Base-by-base conservation (phyloP, 257 asterid species). In the Ophiorrhiza pumila region DNA sequence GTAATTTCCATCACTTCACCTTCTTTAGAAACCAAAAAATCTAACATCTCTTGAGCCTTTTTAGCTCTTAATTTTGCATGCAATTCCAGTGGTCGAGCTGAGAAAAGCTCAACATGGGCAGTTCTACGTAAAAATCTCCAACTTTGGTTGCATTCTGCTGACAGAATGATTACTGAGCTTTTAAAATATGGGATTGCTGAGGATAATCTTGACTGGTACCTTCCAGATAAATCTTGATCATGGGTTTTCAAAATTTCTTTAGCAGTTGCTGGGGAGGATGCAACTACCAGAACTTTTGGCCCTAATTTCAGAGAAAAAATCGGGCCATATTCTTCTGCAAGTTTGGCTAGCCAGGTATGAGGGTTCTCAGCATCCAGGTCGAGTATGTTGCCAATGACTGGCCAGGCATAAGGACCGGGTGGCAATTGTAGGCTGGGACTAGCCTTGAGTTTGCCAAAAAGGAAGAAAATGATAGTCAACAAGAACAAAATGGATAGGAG, bases 1-100 rank as follows among this genome's bases (percentile, higher is more conserved):
- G 7, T 55, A 22, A 74, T 39, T 3, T 65, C 55, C 72, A 74
- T 67, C 3, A 41, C 18, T 10, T 74, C 0, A 1, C 78, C 78
- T 8, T 65, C 35, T 56, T 27, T 50, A 7, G 55, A 35, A 7
- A 5, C 39, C 66, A 74, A 43, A 46, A 23, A 74, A 0, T 65
- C 72, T 10, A 55, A 0, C 78, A 65, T 65, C 9, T 53, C 23
- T 22, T 55, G 32, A 46, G 42, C 57, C 45, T 50, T 53, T 0
- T 27, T 12, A 11, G 31, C n/a, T 29, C 78, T 41, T 0, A 55
- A 1, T 5, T 55, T 1, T 2, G 72, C 46, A 27, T 55, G 67
- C 6, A 49, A 5, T 65, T 53, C 67, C 2, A 74, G 56, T 8
- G 72, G 72, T 29, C 18, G 27, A 8, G 46, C 13, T 2, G 78